Evolutionary conservation across 257 asterid genomes (phyloP), one percentile per base, ranked within the genome.

Genomic region (Plantago ovata): DNA sequence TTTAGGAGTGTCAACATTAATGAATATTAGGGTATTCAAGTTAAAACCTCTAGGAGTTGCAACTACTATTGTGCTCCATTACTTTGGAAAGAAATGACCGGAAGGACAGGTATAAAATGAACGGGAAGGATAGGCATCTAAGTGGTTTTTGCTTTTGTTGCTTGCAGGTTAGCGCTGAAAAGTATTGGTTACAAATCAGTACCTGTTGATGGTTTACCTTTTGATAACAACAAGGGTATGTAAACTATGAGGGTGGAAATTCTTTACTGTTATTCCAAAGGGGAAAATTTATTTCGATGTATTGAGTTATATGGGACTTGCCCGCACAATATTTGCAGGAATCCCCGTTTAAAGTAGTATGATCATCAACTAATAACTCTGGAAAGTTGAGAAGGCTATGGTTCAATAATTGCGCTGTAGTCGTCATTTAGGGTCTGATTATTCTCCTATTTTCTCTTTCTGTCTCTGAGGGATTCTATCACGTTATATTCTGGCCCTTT

Each of bases 101-200:
- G 36, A 1, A 28, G 36, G 36, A 28, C 7, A 28, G 1, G 36
- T 8, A 28, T 2, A n/a, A n/a, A n/a, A n/a, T n/a, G n/a, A n/a
- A 3, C 7, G 36, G 36, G 36, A 1, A 28, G 36, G 36, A 28
- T 28, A 28, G 1, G 36, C 36, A 28, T 2, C 36, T 28, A 28
- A 28, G 36, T 6, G 7, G 36, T 1, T 28, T 42, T 65, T 16
- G 33, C 10, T 61, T 40, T 52, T 46, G 18, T 48, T 60, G 51
- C 66, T 76, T 75, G 67, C 77, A 92, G 95, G 72, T 74, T 82
- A 75, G 84, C 75, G 33, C 64, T 88, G 83, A 93, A 93, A 80
- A 89, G 97, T 63, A 81, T 89, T 52, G 98, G 98, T 48, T 88
- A 89, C 75, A 92, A 88, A 76, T 85, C 94, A 51, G 80, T 82